Conservation (phyloP, 768 basidiomycete genomes). For the Leucosporidium creatinivorum region DNA sequence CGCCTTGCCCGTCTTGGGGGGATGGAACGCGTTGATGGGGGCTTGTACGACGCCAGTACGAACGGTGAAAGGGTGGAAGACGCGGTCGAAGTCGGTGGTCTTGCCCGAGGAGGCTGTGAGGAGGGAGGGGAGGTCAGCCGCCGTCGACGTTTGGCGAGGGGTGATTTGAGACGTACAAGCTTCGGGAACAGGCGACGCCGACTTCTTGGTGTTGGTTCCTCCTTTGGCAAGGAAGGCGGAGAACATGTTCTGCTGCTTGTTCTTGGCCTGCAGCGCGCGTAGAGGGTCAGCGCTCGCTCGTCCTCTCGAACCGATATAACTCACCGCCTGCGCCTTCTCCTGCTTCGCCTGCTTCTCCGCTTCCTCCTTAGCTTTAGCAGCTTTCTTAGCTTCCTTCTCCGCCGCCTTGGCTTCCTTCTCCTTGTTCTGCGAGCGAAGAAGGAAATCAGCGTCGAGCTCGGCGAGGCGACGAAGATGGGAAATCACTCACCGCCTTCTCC, state of each 20-base stretch:
- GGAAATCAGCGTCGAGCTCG: not conserved
- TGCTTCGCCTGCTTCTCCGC: slow-evolving; percentile 49
- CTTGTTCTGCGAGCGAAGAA: not conserved
- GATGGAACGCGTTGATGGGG: slow-evolving; percentile 64
- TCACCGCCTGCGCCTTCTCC: slow-evolving; percentile 57
- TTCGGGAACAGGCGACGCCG: slow-evolving; percentile 38
- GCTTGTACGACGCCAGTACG: slow-evolving; percentile 51
- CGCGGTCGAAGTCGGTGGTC: slow-evolving; percentile 57
- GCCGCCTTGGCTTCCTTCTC: slow-evolving; percentile 49
- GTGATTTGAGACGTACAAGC: not conserved
- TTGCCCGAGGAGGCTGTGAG: not conserved
- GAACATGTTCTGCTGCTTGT: slow-evolving; percentile 68
- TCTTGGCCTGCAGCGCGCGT: slow-evolving; percentile 47
- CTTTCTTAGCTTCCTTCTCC: slow-evolving; percentile 48
- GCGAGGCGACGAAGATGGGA: not conserved
- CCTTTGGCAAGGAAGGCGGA: slow-evolving; percentile 56
- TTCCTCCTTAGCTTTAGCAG: slow-evolving; percentile 30
- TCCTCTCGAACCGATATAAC: slow-evolving; percentile 55
- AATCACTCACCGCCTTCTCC: slow-evolving; percentile 18
- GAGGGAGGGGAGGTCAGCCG: slow-evolving; percentile 7
- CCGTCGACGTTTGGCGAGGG: not conserved
- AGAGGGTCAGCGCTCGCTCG: not conserved
- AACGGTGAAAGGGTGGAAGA: slow-evolving; percentile 69
- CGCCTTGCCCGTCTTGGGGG: not conserved
- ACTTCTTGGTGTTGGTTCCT: slow-evolving; percentile 48